Percentiles rank a stretch among this genome's conserved stretches.
Conservation (phyloP, 2,329 filamentous ascomycete species). For the Kalaharituber pfeilii region DNA sequence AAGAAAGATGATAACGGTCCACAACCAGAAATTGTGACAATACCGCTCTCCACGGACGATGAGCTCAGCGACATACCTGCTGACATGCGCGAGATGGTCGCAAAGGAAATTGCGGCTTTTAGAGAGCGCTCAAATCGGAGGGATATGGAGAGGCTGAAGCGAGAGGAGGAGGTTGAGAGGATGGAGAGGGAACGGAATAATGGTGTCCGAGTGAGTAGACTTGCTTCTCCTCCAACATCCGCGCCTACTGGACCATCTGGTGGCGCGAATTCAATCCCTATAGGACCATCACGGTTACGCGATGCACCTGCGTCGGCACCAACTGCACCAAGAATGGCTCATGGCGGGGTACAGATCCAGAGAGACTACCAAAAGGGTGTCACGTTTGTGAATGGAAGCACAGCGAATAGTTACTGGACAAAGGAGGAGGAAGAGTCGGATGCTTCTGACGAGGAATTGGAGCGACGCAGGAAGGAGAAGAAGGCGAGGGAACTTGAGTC, state of each 20-base stretch:
- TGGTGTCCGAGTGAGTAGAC: constrained; percentile 43
- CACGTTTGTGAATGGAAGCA: constrained; percentile 57
- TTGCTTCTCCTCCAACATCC: constrained; percentile 47
- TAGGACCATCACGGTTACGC: constrained; percentile 46
- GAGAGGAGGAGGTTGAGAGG: constrained; percentile 85
- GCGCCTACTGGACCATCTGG: constrained; percentile 44
- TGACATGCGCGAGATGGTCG: constrained; percentile 89
- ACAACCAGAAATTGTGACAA: constrained; percentile 59
- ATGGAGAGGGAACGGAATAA: constrained; percentile 60
- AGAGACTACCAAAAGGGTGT: constrained; percentile 61
- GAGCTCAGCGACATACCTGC: constrained; percentile 88
- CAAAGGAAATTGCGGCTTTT: constrained; percentile 85
- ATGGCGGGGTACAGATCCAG: constrained; percentile 44
- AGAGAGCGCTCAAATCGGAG: constrained; percentile 75
- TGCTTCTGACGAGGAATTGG: constrained; percentile 71
- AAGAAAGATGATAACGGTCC: constrained; percentile 7
- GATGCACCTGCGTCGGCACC: constrained; percentile 5
- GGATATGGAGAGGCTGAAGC: constrained; percentile 69
- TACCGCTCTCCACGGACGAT: constrained; percentile 72
- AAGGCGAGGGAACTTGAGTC: constrained; percentile 61
- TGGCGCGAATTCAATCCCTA: constrained; percentile 55
- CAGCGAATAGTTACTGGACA: constrained; percentile 5
- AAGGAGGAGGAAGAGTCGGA: constrained; percentile 70
- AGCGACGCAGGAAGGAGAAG: constrained; percentile 52
- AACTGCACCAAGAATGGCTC: constrained; percentile 9